phyloP scores from a whole-genome alignment of 176 grass and related monocot species.

The Thalia dealbata region DNA sequence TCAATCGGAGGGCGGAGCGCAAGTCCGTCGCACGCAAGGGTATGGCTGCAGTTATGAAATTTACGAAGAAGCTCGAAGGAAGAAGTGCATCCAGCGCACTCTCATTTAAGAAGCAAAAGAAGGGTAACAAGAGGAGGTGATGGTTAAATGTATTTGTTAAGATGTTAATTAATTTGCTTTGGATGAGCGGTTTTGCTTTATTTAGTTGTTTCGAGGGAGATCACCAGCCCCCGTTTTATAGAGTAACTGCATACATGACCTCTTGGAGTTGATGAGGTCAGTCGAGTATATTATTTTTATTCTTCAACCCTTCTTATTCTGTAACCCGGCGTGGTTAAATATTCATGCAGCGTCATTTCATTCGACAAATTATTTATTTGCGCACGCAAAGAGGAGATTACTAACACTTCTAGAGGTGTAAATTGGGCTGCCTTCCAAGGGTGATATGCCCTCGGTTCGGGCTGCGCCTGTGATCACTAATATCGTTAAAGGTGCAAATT shows the following conservation, averaged over 20 bases:
- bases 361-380: too few relatives aligned
- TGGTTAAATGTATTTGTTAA: not conserved
- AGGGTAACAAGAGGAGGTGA: conserved; percentile 9
- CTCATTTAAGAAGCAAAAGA: conserved; percentile 39
- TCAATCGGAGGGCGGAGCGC: conserved; percentile 68
- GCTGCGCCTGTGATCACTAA: too few relatives aligned
- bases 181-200: not conserved
- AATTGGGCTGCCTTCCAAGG: too few relatives aligned
- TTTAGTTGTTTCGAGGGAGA: not conserved
- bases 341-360: too few relatives aligned
- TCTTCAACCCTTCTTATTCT: too few relatives aligned
- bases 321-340: too few relatives aligned
- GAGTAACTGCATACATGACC: too few relatives aligned
- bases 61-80: conserved; percentile 70
- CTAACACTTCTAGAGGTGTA: too few relatives aligned
- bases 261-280: not conserved
- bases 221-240: not conserved
- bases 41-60: conserved; percentile 75
- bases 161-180: not conserved
- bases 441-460: too few relatives aligned
- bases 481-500: too few relatives aligned
- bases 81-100: conserved; percentile 52
- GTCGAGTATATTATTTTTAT: not conserved
- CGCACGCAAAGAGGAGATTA: too few relatives aligned
- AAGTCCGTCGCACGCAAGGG: conserved; percentile 68